Conservation (phyloP, 441 rosid species). For the Erodium chrysanthum region DNA sequence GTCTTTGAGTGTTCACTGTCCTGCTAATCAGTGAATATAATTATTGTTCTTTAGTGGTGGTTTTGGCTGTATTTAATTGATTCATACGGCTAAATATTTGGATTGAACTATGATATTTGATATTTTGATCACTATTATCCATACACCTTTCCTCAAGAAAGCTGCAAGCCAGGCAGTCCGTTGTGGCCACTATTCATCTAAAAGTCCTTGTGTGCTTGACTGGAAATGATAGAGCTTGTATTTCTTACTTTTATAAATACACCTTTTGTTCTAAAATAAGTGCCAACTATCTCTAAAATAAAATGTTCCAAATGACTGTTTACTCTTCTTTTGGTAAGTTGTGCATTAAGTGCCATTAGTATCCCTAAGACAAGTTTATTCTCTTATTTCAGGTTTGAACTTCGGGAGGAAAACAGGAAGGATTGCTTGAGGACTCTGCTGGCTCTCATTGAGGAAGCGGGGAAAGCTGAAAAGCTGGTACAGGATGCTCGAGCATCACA, state of each 20-base stretch:
- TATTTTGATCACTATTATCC: neutral
- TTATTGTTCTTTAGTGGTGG: neutral
- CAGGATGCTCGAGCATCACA: conserved; percentile 62
- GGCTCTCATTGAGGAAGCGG: conserved; percentile 70
- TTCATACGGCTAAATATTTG: neutral
- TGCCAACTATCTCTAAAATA: too few species aligned
- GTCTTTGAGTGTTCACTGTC: too few species aligned
- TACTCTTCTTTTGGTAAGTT: neutral
- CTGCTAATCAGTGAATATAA: too few species aligned
- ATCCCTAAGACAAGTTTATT: neutral
- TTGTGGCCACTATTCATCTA: neutral
- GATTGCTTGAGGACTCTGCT: conserved; percentile 77
- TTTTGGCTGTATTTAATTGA: neutral
- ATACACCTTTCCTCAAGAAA: too few species aligned
- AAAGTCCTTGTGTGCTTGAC: neutral
- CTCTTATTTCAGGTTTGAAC: conserved; percentile 55
- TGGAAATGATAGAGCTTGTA: neutral
- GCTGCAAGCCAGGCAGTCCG: too few species aligned
- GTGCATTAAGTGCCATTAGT: neutral
- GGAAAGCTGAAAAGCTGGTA: conserved; percentile 60
- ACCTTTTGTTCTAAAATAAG: neutral
- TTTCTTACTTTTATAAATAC: neutral
- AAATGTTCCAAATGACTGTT: too few species aligned
- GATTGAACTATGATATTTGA: neutral
- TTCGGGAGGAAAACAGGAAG: conserved; percentile 84